Percentiles rank a stretch among this genome's conserved stretches.
Evolutionary conservation across 768 basidiomycete genomes (phyloP).

Genomic region (Sistotremastrum niveocremeum): DNA sequence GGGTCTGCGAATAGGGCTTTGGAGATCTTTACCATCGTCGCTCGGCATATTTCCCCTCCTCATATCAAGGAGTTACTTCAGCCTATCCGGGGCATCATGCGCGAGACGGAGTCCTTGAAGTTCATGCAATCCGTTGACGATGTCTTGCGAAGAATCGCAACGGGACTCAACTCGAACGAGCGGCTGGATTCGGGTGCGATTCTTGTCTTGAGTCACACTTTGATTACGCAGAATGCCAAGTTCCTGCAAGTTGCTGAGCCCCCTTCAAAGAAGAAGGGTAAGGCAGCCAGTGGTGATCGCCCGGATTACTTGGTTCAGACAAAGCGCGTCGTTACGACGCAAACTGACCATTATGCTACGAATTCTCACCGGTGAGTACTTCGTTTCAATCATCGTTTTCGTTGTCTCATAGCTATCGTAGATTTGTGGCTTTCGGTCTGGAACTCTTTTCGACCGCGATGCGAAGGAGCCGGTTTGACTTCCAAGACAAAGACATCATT

Average conservation of each 20-base stretch:
- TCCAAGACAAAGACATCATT: conserved; percentile 58
- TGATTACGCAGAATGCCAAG: conserved; percentile 81
- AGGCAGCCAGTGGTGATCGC: conserved; percentile 15
- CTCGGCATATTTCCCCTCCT: conserved; percentile 62
- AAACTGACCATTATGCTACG: conserved; percentile 60
- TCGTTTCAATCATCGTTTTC: background rate
- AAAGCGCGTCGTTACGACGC: conserved; percentile 45
- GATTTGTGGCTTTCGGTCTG: conserved; percentile 84
- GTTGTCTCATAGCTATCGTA: conserved; percentile 16
- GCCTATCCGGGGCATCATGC: conserved; percentile 75
- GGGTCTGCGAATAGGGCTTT: conserved; percentile 71
- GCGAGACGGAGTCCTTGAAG: conserved; percentile 69
- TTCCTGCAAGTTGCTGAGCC: conserved; percentile 57
- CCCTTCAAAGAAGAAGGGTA: conserved; percentile 19
- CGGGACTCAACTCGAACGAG: conserved; percentile 74
- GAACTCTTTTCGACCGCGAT: conserved; percentile 84
- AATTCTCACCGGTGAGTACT: conserved; percentile 72
- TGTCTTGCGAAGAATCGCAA: conserved; percentile 66
- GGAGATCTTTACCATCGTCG: conserved; percentile 73
- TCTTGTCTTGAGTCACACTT: conserved; percentile 72
- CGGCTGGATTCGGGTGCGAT: conserved; percentile 57
- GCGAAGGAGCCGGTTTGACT: conserved; percentile 75
- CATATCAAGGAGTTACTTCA: conserved; percentile 64
- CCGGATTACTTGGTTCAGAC: conserved; percentile 62
- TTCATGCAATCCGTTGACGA: conserved; percentile 81